A percentile compares a stretch with the other conserved stretches of the same genome.
Conservation (phyloP, 2,329 filamentous ascomycete species). For the Nakataea oryzae region DNA sequence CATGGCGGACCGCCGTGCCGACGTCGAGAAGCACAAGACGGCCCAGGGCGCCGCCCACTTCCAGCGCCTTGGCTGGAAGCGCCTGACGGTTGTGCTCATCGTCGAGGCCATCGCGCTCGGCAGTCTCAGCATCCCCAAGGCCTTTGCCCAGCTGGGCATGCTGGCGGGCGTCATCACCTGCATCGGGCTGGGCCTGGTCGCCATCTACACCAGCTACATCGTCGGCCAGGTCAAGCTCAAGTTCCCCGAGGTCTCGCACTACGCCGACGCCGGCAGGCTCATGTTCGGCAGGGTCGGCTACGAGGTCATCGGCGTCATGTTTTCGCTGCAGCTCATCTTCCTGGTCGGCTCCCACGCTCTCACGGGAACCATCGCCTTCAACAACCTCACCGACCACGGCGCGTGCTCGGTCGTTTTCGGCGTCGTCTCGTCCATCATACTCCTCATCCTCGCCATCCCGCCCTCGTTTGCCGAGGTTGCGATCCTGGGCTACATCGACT, state of each 20-base stretch:
- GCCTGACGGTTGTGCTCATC: constrained; percentile 42
- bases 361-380: constrained; percentile 60
- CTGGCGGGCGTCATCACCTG: constrained; percentile 25
- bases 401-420: constrained; percentile 34
- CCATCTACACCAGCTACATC: constrained; percentile 29
- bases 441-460: constrained; percentile 33
- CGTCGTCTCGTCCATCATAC: constrained; percentile 32
- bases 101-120: constrained; percentile 48
- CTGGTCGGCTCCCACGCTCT: constrained; percentile 63
- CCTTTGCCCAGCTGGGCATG: constrained; percentile 45
- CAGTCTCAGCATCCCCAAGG: constrained; percentile 36
- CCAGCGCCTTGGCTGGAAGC: constrained; percentile 45
- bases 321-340: constrained; percentile 56
- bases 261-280: constrained; percentile 56
- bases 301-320: constrained; percentile 51
- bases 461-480: constrained; percentile 38
- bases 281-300: constrained; percentile 50
- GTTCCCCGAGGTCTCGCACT: constrained; percentile 49
- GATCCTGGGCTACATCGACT: constrained; percentile 42
- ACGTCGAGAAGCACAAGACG: constrained; percentile 4
- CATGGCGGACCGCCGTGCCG: constrained; percentile 13
- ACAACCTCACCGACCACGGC: constrained; percentile 48
- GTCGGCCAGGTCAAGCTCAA: constrained; percentile 35
- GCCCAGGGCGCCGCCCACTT: constrained; percentile 34
- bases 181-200: constrained; percentile 23